Evolutionary conservation across 2,329 filamentous ascomycete genomes (phyloP).

Genomic region (Penicillium crustosum): DNA sequence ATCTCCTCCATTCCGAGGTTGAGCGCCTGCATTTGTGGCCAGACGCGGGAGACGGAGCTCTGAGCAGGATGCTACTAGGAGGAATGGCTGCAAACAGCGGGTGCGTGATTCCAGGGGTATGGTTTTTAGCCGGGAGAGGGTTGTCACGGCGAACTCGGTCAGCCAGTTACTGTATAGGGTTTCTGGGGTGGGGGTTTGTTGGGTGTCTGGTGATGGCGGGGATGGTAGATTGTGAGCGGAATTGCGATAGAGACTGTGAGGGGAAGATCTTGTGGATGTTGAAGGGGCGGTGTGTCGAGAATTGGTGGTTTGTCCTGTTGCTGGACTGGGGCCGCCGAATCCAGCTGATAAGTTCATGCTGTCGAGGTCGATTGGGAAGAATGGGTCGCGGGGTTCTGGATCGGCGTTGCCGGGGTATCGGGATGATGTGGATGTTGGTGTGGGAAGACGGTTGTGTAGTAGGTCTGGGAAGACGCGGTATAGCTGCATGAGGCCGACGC

Average conservation of each 20-base stretch:
- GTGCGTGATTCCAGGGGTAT: constrained; percentile 55
- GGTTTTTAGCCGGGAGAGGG: constrained; percentile 50
- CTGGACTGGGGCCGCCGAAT: constrained; percentile 12
- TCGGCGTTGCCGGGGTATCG: constrained; percentile 1
- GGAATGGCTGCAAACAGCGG: constrained; percentile 54
- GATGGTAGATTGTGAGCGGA: constrained; percentile 19
- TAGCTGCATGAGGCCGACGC: constrained; percentile 54
- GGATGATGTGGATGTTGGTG: constrained; percentile 3
- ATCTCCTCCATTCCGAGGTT: background rate
- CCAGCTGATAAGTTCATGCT: constrained; percentile 24
- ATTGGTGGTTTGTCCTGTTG: background rate
- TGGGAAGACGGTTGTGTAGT: constrained; percentile 45
- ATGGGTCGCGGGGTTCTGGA: constrained; percentile 18
- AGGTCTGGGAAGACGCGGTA: constrained; percentile 57
- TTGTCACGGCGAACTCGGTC: constrained; percentile 53
- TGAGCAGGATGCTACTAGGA: constrained; percentile 52
- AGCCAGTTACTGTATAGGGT: constrained; percentile 43
- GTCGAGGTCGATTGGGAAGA: constrained; percentile 26
- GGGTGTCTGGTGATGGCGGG: constrained; percentile 2
- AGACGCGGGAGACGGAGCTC: constrained; percentile 51
- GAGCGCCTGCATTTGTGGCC: constrained; percentile 10
- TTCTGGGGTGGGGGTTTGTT: constrained; percentile 8
- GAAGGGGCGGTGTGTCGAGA: background rate
- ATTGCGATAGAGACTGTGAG: constrained; percentile 9
- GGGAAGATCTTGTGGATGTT: constrained; percentile 8